Percentiles rank a stretch among this genome's conserved stretches.
These are phyloP conservation scores for Aspergillus sp. DNA, from an alignment of 2,329 filamentous ascomycete genomes.

Conservation along the genomic window DNA sequence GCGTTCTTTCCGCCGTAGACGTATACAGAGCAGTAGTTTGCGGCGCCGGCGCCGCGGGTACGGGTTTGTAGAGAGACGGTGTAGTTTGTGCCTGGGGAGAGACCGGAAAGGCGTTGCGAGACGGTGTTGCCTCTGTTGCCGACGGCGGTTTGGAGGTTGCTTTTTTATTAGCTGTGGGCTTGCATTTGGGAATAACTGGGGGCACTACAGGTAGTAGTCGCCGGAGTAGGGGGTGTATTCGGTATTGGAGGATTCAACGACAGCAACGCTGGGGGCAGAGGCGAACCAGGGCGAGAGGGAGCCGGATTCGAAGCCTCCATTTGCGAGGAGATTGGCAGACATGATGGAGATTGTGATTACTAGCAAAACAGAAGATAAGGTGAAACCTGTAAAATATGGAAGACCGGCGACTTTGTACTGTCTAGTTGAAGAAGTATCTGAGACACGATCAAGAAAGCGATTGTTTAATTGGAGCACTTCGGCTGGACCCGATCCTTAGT, in stretches of 20 bases:
- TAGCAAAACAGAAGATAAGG: not conserved
- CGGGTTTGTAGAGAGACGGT: slow-evolving; percentile 18
- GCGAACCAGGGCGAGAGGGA: slow-evolving; percentile 20
- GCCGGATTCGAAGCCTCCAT: slow-evolving; percentile 25
- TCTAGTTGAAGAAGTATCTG: not conserved
- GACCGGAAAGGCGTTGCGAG: slow-evolving; percentile 17
- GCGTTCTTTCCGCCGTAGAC: slow-evolving; percentile 19
- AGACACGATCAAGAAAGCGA: not conserved
- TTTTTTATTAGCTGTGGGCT: not conserved
- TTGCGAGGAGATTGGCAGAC: slow-evolving; percentile 20
- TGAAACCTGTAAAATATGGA: not conserved
- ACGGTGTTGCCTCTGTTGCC: slow-evolving; percentile 21
- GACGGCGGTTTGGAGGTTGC: slow-evolving; percentile 20
- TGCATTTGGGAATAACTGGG: too few relatives aligned
- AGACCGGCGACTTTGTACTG: not conserved
- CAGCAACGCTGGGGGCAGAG: slow-evolving; percentile 20
- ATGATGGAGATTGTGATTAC: not conserved
- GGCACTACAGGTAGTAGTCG: slow-evolving; percentile 21
- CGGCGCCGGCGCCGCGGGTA: slow-evolving; percentile 4
- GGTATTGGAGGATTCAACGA: slow-evolving; percentile 12
- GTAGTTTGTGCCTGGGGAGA: slow-evolving; percentile 17
- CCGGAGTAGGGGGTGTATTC: slow-evolving; percentile 18
- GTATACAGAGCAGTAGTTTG: slow-evolving; percentile 17
- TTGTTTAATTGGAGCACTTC: not conserved
- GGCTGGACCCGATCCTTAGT: not conserved